Conservation (phyloP, 129 eudicot species). For the Glebionis coronaria region DNA sequence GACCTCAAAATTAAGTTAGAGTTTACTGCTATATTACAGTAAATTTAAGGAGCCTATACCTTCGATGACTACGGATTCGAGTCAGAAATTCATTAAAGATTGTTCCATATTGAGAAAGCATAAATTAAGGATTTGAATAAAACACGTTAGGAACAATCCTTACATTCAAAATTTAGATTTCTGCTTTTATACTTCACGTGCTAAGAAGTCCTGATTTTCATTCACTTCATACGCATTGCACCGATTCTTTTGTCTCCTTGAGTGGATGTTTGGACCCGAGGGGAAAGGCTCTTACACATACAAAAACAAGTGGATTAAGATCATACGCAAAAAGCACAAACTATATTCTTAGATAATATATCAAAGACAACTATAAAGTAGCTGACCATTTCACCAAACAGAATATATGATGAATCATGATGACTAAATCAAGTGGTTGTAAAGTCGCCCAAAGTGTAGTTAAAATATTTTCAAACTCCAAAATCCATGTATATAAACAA, state of each 20-base stretch:
- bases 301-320: neutral
- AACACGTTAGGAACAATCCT: no score
- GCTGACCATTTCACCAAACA: neutral
- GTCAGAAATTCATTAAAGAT: neutral
- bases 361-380: neutral
- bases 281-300: slow-evolving; percentile 40
- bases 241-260: slow-evolving; percentile 33
- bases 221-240: slow-evolving; percentile 25
- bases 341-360: neutral
- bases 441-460: neutral
- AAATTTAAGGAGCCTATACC: no score
- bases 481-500: neutral
- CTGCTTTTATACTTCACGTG: slow-evolving; percentile 6
- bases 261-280: no score
- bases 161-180: neutral
- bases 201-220: slow-evolving; percentile 23
- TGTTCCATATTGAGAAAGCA: neutral
- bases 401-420: neutral
- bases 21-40: no score
- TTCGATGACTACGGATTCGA: no score
- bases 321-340: neutral
- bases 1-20: no score
- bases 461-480: neutral
- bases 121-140: no score
- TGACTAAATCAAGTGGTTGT: neutral